Percentiles rank a stretch among this genome's conserved stretches.
These are phyloP conservation scores for Trypanosoma avium DNA, from an alignment of 208 protist species.

Conservation along the genomic window DNA sequence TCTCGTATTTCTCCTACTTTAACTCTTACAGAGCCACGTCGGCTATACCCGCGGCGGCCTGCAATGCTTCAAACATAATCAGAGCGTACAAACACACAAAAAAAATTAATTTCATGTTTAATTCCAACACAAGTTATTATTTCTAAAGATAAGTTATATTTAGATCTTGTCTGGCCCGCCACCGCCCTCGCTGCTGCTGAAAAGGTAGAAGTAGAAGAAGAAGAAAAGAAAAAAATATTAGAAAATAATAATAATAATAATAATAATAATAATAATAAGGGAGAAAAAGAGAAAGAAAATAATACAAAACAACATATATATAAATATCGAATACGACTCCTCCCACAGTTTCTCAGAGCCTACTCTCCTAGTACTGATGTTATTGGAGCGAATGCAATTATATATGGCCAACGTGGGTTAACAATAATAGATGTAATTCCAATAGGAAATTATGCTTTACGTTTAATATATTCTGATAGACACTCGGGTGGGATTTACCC, in stretches of 20 bases:
- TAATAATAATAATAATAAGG: background rate
- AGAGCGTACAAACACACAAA: conserved; percentile 63
- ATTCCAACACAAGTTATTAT: conserved; percentile 60
- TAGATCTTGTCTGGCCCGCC: conserved; percentile 71
- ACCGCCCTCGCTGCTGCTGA: conserved; percentile 23
- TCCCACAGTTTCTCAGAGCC: conserved; percentile 83
- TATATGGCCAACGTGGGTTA: conserved; percentile 82
- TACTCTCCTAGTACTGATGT: conserved; percentile 87
- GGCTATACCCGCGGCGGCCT: conserved; percentile 35
- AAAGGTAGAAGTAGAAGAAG: conserved; percentile 1
- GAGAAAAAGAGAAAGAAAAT: background rate
- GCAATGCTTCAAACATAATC: conserved; percentile 44
- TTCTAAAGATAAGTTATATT: conserved; percentile 52
- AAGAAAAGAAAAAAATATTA: background rate
- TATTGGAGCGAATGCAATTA: conserved; percentile 38
- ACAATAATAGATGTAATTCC: conserved; percentile 73
- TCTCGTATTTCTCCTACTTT: background rate
- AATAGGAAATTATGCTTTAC: conserved; percentile 85
- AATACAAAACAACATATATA: background rate
- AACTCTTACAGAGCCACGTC: conserved; percentile 64
- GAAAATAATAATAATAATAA: background rate
- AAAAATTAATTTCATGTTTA: conserved; percentile 40
- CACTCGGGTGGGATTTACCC: conserved; percentile 85
- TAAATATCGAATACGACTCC: conserved; percentile 39
- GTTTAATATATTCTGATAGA: conserved; percentile 83